Base-by-base conservation (phyloP, 176 grass and related monocot species). In the Ananas comosus region DNA sequence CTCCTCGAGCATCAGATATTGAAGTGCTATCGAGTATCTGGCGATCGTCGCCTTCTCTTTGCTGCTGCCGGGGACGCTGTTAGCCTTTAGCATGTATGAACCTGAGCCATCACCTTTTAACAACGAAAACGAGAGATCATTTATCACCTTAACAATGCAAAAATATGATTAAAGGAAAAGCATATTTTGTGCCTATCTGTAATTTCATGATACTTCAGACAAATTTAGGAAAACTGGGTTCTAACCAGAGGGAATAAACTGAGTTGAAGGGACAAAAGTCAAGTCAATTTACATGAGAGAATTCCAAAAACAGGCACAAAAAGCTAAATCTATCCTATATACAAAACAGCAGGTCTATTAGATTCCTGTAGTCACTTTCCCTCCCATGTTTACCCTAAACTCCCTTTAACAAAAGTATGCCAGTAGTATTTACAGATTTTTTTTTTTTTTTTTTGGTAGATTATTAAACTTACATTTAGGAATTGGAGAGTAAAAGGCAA, bases 11-110 rank as follows among this genome's bases (percentile, higher is more conserved):
- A 85, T 67, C 27, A 92, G 87, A 72, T 87, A 80, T 50, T 92
- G 92, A 56, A 87, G 79, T 49, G 86, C 86, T 73, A 89, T 79
- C 18, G 88, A 91, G 64, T 96, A 96, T 79, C 89, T 96, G 18
- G 88, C 88, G 73, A 24, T 64, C 79, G 64, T 96, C 56, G 70
- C 76, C 71, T 67, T 75, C 58, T 65, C 83, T n/a, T 65, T 58
- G 24, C 57, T 64, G 74, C 33, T 81, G 67, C 82, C 79, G 52
- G 58, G 71, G 72, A 27, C 69, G 59, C 17, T 75, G 66, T 57
- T 87, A 27, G 73, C 79, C 73, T 79, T 87, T 51, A 96, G 67
- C 61, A 78, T 63, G 67, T 83, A 91, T 14, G 81, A 87, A 70
- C 86, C 83, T 11, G 33, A 64, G 29, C 76, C 51, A 65, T 84